These are phyloP conservation scores for Boletus edulis DNA, from an alignment of 768 basidiomycete species.

Conservation along the genomic window DNA sequence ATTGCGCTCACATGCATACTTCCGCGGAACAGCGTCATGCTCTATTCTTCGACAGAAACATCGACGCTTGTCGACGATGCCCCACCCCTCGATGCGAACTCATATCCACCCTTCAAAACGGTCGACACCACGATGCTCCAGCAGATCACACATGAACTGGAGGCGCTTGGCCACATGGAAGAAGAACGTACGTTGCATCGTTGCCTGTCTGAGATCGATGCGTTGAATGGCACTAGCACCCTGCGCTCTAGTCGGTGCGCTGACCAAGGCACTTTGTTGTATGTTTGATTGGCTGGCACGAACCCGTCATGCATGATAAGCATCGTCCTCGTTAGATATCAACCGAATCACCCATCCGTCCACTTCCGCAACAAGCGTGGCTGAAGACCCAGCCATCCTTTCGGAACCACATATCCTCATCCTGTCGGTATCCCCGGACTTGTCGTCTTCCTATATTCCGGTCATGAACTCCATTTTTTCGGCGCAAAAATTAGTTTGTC, in stretches of 20 bases:
- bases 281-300: slow-evolving; percentile 17
- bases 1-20: not conserved
- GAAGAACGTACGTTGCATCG: slow-evolving; percentile 39
- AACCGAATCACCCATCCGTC: slow-evolving; percentile 49
- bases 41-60: slow-evolving; percentile 68
- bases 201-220: not conserved
- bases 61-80: slow-evolving; percentile 33
- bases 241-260: slow-evolving; percentile 78
- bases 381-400: slow-evolving; percentile 33
- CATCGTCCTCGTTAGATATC: slow-evolving; percentile 53
- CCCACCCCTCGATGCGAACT: slow-evolving; percentile 63
- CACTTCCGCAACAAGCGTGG: slow-evolving; percentile 24
- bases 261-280: slow-evolving; percentile 95
- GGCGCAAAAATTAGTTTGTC: slow-evolving; percentile 88
- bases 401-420: slow-evolving; percentile 64
- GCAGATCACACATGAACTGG: slow-evolving; percentile 62
- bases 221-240: slow-evolving; percentile 40
- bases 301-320: not conserved
- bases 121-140: slow-evolving; percentile 67
- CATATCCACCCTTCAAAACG: slow-evolving; percentile 79
- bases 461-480: slow-evolving; percentile 99
- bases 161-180: slow-evolving; percentile 44
- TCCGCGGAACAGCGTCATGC: slow-evolving; percentile 53
- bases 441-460: slow-evolving; percentile 89
- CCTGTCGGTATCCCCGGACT: slow-evolving; percentile 89